Conservation (phyloP, 805 yeast species). For the Candida pseudofarinosa region DNA sequence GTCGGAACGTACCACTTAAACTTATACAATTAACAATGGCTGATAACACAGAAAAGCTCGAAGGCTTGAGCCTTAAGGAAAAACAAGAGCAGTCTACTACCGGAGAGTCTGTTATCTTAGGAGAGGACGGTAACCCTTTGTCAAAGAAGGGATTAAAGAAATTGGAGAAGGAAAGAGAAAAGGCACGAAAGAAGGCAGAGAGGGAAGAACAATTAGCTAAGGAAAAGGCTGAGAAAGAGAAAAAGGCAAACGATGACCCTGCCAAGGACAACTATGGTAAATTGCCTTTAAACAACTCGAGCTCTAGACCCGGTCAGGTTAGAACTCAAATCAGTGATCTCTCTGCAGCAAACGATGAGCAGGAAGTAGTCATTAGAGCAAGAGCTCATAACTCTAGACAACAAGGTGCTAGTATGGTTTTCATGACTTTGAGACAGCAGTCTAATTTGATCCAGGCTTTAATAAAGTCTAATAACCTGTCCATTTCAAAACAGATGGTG, state of each 20-base stretch:
- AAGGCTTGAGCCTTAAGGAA: conserved; percentile 18
- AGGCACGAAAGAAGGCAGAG: conserved; percentile 89
- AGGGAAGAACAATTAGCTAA: conserved; percentile 82
- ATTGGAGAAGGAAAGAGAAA: conserved; percentile 88
- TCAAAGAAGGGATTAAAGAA: conserved; percentile 94
- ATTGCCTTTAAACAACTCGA: conserved; percentile 79
- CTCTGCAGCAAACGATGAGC: conserved; percentile 63
- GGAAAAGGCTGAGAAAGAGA: conserved; percentile 79
- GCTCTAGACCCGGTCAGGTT: conserved; percentile 57
- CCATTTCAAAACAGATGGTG: conserved; percentile 90
- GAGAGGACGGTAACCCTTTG: conserved; percentile 79
- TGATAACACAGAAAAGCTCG: conserved; percentile 22
- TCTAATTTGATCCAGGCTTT: conserved; percentile 77
- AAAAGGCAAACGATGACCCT: conserved; percentile 68
- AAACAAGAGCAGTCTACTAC: conserved; percentile 7
- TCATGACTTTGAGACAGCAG: conserved; percentile 90
- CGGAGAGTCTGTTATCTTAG: conserved; percentile 32
- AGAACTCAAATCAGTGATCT: conserved; percentile 59
- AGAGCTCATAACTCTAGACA: conserved; percentile 90
- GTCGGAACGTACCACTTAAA: background rate
- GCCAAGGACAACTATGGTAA: conserved; percentile 89
- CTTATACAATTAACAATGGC: conserved; percentile 12
- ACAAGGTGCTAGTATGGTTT: conserved; percentile 93
- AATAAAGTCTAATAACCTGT: conserved; percentile 67
- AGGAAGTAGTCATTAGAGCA: conserved; percentile 82